Percentiles rank a stretch among this genome's conserved stretches.
Conservation (phyloP, 2,329 filamentous ascomycete species). For the Diaporthe vaccinii region DNA sequence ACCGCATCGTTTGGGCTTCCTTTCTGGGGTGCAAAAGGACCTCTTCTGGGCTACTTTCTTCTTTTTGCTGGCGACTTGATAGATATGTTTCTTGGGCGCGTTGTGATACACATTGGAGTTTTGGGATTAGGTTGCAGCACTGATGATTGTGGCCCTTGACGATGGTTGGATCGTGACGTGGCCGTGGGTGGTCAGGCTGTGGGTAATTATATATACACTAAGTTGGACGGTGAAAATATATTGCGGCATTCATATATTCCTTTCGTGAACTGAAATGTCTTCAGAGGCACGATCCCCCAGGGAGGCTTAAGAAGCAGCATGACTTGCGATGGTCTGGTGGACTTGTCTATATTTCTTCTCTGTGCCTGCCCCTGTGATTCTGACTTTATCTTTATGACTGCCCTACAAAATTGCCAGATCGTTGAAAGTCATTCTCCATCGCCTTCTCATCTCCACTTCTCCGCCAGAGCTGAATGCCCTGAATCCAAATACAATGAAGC, state of each 20-base stretch:
- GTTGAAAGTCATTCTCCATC: too few species aligned
- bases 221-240: not conserved
- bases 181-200: not conserved
- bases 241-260: not conserved
- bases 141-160: not conserved
- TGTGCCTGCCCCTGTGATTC: too few species aligned
- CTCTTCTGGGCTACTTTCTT: not conserved
- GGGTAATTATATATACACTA: conserved; percentile 3
- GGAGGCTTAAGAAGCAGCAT: too few species aligned
- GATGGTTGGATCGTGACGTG: too few species aligned
- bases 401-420: too few species aligned
- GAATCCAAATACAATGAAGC: not conserved
- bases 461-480: not conserved
- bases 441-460: too few species aligned
- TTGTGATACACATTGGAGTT: not conserved
- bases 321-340: not conserved
- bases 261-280: not conserved
- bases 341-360: too few species aligned
- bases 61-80: not conserved
- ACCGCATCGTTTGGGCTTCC: not conserved
- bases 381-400: too few species aligned
- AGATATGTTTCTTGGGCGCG: not conserved
- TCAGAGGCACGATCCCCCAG: not conserved
- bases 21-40: not conserved
- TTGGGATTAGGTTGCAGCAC: not conserved